Evolutionary conservation across 2,329 filamentous ascomycete genomes (phyloP), one percentile per base, ranked within the genome.

Genomic region (Penicillium sp.): DNA sequence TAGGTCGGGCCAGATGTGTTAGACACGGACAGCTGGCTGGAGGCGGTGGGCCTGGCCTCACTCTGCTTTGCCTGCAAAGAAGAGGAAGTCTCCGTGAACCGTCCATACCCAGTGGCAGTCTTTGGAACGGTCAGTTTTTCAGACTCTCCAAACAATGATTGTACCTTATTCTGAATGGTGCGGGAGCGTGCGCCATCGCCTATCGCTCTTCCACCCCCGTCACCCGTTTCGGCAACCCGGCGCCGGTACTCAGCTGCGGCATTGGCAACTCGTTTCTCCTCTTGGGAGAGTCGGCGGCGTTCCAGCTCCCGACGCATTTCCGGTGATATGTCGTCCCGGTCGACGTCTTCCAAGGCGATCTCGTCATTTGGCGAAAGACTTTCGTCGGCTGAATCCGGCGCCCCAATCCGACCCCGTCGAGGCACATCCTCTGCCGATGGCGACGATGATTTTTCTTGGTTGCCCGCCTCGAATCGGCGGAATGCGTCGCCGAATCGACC

Each of bases 401-500:
- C 86, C 69, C 86, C 85, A 51, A 93, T 90, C 0, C 90, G 89
- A 15, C 88, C 89, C 17, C 76, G 67, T 62, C 70, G 72, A 49
- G 78, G 75, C n/a, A 67, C 68, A 36, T 77, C 75, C 45, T 80
- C 78, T 2, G 76, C 66, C 75, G 81, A 74, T 7, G 73, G 68
- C 2, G 70, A 73, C 25, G 68, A 70, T 35, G 68, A 63, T 45
- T 74, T 74, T 13, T 75, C 70, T 42, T 66, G 68, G 59, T 74
- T 75, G 58, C 80, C 83, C 25, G 79, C 82, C 73, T 99, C 94
- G 66, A 97, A 97, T 6, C 89, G 85, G 69, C 93, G 91, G 77
- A 97, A 97, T 3, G 93, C 93, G 68, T 97, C 93, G 0, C 93
- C 91, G 72, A 97, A 97, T 66, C 89, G 91, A 25, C 92, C 90